Base-by-base conservation (phyloP, 257 asterid species). In the Nicotiana tomentosiformis region DNA sequence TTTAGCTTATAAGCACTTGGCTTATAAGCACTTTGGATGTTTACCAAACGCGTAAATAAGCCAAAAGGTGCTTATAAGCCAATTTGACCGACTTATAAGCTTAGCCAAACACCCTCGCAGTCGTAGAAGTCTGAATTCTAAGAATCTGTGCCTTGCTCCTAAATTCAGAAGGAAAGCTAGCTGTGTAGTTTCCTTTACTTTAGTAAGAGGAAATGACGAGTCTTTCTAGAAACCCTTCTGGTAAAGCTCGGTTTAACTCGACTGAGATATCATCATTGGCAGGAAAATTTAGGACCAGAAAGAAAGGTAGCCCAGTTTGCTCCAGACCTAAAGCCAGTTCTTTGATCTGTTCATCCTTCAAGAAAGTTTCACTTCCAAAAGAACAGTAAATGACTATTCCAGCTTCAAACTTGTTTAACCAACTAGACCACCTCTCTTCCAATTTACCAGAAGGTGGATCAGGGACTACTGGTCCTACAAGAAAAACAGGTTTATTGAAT, bases 341-440 rank as follows among this genome's bases (percentile, higher is more conserved):
- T 68, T 69, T 68, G 12, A 88, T 84, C 66, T 88, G 93, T 32
- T 84, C 82, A 12, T 88, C 84, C 0, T 53, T 87, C 77, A 91
- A 83, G 84, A 91, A 89, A 16, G 93, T 89, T 67, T 91, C 94
- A n/a, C 94, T 91, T 78, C 94, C 94, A 3, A 91, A 89, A 10
- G 94, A 91, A 39, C 88, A 89, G 84, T 74, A 91, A 15, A 89
- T 82, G 14, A 88, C 91, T 0, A 91, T 77, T 4, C 78, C 69
- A 7, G 81, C 74, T 51, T 65, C 86, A 17, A 89, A 91, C 43
- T 77, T 83, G 65, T 3, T 68, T 46, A 91, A 81, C 90, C 91
- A 91, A 0, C 55, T 30, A 35, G 77, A 86, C 90, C 88, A 85
- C 81, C 78, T 89, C 17, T 64, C 77, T n/a, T 91, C 93, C 0